Evolutionary conservation across 352 stramenopile species (phyloP).

Genomic region (Phytophthora tubulina): DNA sequence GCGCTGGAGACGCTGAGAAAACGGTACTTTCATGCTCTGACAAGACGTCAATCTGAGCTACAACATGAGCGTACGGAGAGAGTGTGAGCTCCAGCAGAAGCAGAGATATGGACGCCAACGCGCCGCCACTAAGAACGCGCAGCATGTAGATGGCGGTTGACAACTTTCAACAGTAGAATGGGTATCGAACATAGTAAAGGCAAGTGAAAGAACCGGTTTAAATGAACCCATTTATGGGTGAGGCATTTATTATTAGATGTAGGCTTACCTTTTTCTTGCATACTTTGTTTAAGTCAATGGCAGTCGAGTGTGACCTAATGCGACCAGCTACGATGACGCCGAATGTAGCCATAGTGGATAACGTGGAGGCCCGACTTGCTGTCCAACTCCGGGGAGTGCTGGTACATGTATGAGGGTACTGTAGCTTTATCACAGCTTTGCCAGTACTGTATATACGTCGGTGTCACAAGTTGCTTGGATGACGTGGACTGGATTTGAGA

Average conservation of each 20-base stretch:
- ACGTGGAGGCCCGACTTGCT: neutral
- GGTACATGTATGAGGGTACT: too few species aligned
- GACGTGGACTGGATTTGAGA: neutral
- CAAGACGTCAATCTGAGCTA: constrained; percentile 36
- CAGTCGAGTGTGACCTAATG: constrained; percentile 14
- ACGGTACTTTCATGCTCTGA: constrained; percentile 25
- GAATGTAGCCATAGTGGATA: neutral
- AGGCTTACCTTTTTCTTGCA: neutral
- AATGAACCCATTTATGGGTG: neutral
- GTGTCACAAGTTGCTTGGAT: too few species aligned
- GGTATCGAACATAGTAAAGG: neutral
- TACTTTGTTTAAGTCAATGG: constrained; percentile 33
- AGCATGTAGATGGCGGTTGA: constrained; percentile 17
- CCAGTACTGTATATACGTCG: too few species aligned
- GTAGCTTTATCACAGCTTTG: too few species aligned
- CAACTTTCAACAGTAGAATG: constrained; percentile 30
- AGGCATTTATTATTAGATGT: neutral
- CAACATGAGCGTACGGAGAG: constrained; percentile 6
- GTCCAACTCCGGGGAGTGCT: neutral
- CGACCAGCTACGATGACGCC: neutral
- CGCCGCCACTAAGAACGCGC: neutral
- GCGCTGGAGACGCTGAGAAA: constrained; percentile 6
- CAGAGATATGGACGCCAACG: constrained; percentile 13
- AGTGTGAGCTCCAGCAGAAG: constrained; percentile 16
- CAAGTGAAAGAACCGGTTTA: neutral